Percentiles rank a stretch among this genome's conserved stretches.
phyloP scores from a whole-genome alignment of 2,329 filamentous ascomycete species.

The Calonectria crousiana region DNA sequence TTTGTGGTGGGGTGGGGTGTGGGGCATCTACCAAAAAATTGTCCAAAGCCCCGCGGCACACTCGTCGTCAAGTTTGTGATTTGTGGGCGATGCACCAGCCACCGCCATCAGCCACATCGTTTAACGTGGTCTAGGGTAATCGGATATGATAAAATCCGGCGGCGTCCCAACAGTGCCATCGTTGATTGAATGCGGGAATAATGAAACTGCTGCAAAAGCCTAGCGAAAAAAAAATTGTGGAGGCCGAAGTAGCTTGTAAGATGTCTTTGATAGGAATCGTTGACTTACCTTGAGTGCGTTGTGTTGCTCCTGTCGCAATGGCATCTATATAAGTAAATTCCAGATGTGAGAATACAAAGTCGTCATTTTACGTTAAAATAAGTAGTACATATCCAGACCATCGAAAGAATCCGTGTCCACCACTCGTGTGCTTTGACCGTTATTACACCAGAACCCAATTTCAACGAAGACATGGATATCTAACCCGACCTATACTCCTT shows the following conservation, averaged over 20 bases:
- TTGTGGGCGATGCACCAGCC: constrained; percentile 40
- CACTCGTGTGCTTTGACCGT: background rate
- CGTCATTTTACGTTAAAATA: background rate
- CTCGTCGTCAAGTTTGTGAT: constrained; percentile 13
- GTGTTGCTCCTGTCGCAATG: background rate
- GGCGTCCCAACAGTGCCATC: background rate
- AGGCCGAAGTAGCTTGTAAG: background rate
- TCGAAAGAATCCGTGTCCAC: background rate
- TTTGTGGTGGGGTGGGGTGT: constrained; percentile 58
- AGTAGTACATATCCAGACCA: background rate
- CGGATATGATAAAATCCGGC: background rate
- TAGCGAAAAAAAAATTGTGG: background rate
- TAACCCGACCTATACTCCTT: constrained; percentile 13
- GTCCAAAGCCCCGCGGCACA: constrained; percentile 45
- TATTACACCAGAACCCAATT: background rate
- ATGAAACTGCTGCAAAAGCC: background rate
- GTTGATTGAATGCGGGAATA: background rate
- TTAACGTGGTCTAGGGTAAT: constrained; percentile 22
- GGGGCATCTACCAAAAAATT: constrained; percentile 45
- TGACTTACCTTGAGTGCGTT: background rate
- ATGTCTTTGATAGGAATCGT: background rate
- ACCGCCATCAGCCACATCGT: constrained; percentile 35
- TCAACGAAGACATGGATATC: background rate
- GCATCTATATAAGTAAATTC: background rate
- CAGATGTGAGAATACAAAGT: background rate